Evolutionary conservation across 2,329 filamentous ascomycete species (phyloP).

Genomic region (Claviceps humidiphila): DNA sequence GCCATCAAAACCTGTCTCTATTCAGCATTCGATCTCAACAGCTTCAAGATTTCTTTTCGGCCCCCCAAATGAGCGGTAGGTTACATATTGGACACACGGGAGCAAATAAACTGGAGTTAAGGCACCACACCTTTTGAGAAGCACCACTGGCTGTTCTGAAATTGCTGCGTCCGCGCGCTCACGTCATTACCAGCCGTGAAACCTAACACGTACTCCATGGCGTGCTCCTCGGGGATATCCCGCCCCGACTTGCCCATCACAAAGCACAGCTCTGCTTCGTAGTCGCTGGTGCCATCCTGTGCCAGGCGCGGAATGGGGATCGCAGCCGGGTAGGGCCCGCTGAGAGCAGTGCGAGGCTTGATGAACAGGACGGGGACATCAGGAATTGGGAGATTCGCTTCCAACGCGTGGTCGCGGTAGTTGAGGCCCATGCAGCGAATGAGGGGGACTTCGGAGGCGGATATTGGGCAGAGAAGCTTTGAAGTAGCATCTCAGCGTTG

Average conservation of each 20-base stretch:
- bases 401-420: slow-evolving; percentile 26
- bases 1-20: slow-evolving; percentile 24
- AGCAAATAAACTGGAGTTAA: neutral
- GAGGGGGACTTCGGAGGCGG: slow-evolving; percentile 21
- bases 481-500: too few relatives aligned
- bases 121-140: slow-evolving; percentile 25
- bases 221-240: slow-evolving; percentile 23
- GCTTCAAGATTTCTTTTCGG: too few relatives aligned
- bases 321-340: slow-evolving; percentile 17
- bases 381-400: slow-evolving; percentile 24
- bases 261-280: slow-evolving; percentile 26
- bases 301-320: slow-evolving; percentile 14
- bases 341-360: slow-evolving; percentile 25
- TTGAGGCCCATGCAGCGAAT: slow-evolving; percentile 34
- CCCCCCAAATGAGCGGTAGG: too few relatives aligned
- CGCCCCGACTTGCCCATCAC: slow-evolving; percentile 26
- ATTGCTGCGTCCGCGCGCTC: slow-evolving; percentile 22
- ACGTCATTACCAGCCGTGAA: slow-evolving; percentile 28
- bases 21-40: neutral
- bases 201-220: slow-evolving; percentile 25
- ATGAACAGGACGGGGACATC: slow-evolving; percentile 23
- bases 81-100: too few relatives aligned
- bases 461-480: slow-evolving; percentile 21
- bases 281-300: slow-evolving; percentile 22
- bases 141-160: slow-evolving; percentile 25